Percentiles rank a stretch among this genome's conserved stretches.
Conservation (phyloP, 73 alveolate genomes). For the Paramecium octaurelia region DNA sequence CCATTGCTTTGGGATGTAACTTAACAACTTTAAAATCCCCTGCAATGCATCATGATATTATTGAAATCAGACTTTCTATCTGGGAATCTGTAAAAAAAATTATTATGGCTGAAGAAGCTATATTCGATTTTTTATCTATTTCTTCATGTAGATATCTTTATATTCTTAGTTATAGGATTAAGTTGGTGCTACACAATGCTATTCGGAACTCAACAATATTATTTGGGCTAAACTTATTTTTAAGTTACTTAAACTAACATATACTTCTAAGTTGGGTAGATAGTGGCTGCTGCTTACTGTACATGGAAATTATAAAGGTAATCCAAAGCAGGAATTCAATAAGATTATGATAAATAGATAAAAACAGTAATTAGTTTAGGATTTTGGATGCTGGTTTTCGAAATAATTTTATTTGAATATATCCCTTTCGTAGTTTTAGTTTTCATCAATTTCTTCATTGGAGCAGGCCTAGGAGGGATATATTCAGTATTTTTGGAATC, state of each 20-base stretch:
- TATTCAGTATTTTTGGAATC: neutral
- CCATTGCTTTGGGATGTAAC: neutral
- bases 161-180: neutral
- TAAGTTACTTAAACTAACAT: neutral
- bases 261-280: neutral
- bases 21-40: neutral
- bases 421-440: neutral
- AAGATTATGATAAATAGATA: neutral
- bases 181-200: slow-evolving; percentile 3
- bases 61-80: neutral
- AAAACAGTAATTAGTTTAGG: neutral
- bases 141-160: neutral
- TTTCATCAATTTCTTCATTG: neutral
- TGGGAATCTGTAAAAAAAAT: neutral
- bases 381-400: neutral
- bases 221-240: neutral
- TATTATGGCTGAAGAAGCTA: neutral
- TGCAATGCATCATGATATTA: neutral
- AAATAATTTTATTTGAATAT: neutral
- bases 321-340: neutral
- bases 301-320: neutral
- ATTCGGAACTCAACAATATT: neutral
- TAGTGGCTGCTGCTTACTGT: neutral
- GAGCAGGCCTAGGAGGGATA: neutral
- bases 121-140: neutral